Base-by-base conservation (phyloP, 345 rosid genomes). In the Murraya koenigii region DNA sequence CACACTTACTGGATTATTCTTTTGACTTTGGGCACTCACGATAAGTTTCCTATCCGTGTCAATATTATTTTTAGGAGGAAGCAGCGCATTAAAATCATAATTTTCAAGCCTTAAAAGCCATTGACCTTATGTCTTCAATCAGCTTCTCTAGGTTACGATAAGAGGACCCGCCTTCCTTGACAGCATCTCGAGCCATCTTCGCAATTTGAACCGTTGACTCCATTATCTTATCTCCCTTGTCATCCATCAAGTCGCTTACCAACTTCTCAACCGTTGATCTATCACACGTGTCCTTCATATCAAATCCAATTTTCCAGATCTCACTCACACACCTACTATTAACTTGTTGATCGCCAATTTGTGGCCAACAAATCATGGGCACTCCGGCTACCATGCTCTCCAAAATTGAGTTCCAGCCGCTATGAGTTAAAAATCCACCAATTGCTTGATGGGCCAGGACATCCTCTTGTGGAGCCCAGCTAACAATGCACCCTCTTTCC, bases 131-230 rank as follows among this genome's bases (percentile, higher is more conserved):
- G 33, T 88, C 90, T 63, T 83, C 80, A 11, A 89, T 83, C 79
- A 89, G 73, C 74, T 80, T 81, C 56, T 85, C 82, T 69, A 86
- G 38, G 66, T 83, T 78, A 2, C 59, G 60, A 59, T 10, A 79
- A 30, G 91, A 89, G 32, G 89, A 84, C 6, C 94, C 90, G 11
- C 84, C 86, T 76, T 79, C 80, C 15, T 64, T 66, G 0, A 82
- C 75, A 19, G 84, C 77, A 44, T 79, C 73, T 14, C 55, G 77
- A 0, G 88, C 86, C 70, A 75, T 17, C 44, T 72, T 78, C 0
- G 89, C 86, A 80, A 83, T 67, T 30, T 25, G 52, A 1, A 75
- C 66, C 7, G 81, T 63, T 7, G 88, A 79, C 54, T 69, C 72
- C 2, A 19, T 59, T 32, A 87, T 80, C 80, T 72, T 76, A 4